Base-by-base conservation (phyloP, 805 yeast species). In the Saturnispora zaruensis region DNA sequence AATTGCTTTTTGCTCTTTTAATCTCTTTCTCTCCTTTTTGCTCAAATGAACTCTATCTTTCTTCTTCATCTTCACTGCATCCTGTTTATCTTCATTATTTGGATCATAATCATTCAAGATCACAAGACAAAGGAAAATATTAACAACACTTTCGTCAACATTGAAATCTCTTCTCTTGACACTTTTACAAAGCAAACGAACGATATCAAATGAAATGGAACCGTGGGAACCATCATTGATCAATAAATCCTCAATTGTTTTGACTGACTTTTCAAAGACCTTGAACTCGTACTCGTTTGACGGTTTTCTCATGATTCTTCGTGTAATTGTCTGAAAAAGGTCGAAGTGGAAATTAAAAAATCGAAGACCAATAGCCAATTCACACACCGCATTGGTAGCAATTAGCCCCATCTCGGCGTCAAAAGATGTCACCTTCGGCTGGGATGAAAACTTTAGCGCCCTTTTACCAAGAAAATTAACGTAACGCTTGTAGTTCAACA, bases 31-130 rank as follows among this genome's bases (percentile, higher is more conserved):
- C 66, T 91, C 91, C 66, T 85, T 85, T 64, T 91, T 91, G n/a
- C 95, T 82, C 45, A 91, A 68, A 71, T 90, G 96, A 3, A 87
- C 88, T 57, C 96, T 75, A 64, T 93, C 95, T 65, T 89, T 87
- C 72, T 90, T 91, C 62, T 78, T 81, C 42, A 84, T 48, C 60
- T 83, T 84, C 4, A 69, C 67, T 37, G 66, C 71, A 8, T 68
- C 67, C 24, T 68, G 73, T 43, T 72, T 74, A 34, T 74, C 77
- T 25, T 64, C 74, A 24, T 70, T 70, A 61, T 77, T 76, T 61
- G 93, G 91, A 62, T 82, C 87, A 60, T 83, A 86, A 63, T 84
- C 91, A 45, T 74, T 76, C 48, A 86, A 66, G 18, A 85, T 70
- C 23, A 79, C 74, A 54, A 89, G 65, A 1, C 91, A 81, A 44